phyloP scores from a whole-genome alignment of 176 grass and related monocot species.

The Carex scoparia region DNA sequence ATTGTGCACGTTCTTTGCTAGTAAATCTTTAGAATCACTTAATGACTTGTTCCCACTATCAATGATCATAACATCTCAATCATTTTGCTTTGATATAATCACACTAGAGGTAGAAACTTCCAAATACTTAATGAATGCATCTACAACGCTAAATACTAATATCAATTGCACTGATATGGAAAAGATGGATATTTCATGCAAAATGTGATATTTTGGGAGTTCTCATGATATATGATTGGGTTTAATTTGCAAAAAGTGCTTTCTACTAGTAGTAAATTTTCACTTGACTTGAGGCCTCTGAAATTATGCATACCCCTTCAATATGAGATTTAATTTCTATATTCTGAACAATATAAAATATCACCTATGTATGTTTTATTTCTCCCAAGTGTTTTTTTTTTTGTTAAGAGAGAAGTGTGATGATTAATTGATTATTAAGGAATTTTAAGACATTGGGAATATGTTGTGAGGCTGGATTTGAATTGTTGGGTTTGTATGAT shows the following conservation, averaged over 20 bases:
- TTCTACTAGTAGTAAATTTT: neutral
- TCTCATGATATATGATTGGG: neutral
- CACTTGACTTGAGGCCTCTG: neutral
- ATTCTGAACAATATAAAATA: neutral
- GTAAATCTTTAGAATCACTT: neutral
- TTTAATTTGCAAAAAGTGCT: neutral
- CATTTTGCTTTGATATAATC: neutral
- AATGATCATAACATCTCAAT: neutral
- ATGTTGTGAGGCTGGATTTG: neutral
- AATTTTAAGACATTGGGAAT: neutral
- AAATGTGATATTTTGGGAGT: neutral
- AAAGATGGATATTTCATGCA: neutral
- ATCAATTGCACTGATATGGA: neutral
- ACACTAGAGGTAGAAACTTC: neutral
- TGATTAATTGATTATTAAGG: too few species aligned
- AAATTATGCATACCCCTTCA: neutral
- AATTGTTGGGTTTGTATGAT: neutral
- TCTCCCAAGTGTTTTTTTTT: neutral
- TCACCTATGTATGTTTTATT: neutral
- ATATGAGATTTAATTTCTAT: neutral
- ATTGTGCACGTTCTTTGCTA: neutral
- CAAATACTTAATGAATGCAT: slow-evolving; percentile 1
- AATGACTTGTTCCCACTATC: neutral
- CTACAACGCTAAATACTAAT: neutral
- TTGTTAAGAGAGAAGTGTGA: neutral